Percentiles rank a stretch among this genome's conserved stretches.
phyloP scores from a whole-genome alignment of 345 rosid genomes.

The Citrus glauca region DNA sequence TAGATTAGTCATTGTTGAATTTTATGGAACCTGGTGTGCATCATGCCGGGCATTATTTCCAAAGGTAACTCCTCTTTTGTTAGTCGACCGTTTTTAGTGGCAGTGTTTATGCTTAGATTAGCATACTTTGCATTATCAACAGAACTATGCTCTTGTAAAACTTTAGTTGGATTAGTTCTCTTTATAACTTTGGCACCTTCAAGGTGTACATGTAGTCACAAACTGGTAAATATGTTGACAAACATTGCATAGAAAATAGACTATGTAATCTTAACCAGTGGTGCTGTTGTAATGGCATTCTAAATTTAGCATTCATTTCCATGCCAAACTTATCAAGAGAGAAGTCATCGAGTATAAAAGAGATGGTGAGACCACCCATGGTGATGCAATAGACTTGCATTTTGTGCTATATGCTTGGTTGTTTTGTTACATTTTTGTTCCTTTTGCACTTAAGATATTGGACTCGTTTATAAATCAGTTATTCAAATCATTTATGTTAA shows the following conservation, averaged over 20 bases:
- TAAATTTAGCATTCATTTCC: not conserved
- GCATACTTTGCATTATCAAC: not conserved
- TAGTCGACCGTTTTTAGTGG: not conserved
- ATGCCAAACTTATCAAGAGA: not conserved
- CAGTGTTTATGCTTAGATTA: not conserved
- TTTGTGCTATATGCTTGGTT: not conserved
- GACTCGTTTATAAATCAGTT: not conserved
- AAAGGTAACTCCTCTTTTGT: slow-evolving; percentile 39
- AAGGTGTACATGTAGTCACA: not conserved
- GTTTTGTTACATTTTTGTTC: not conserved
- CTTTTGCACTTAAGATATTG: not conserved
- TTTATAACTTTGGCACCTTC: not conserved
- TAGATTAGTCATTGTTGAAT: slow-evolving; percentile 85
- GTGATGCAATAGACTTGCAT: not conserved
- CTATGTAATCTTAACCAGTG: not conserved
- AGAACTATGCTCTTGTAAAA: not conserved
- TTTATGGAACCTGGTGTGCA: slow-evolving; percentile 98
- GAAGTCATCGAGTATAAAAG: not conserved
- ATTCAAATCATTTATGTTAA: not conserved
- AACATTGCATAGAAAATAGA: not conserved
- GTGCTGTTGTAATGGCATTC: not conserved
- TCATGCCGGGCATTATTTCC: slow-evolving; percentile 89
- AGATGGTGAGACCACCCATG: not conserved
- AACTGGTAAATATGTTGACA: not conserved
- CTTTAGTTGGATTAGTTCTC: not conserved